A percentile compares a stretch with the other conserved stretches of the same genome.
These are phyloP conservation scores for Globisporangium canariense DNA, from an alignment of 352 stramenopile species.

Conservation along the genomic window DNA sequence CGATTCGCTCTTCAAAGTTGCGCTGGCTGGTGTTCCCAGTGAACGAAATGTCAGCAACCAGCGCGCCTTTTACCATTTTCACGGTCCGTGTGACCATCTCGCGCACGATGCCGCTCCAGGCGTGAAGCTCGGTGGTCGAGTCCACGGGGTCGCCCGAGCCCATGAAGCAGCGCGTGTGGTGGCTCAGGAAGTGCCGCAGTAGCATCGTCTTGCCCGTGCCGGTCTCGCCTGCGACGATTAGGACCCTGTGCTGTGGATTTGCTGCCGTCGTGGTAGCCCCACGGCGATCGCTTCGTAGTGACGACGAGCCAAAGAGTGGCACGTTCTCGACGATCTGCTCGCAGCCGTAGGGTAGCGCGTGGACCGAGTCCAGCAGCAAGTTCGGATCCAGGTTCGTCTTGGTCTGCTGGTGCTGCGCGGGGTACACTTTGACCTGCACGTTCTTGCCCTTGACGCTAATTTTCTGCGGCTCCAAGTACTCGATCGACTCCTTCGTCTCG, in stretches of 20 bases:
- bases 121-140: slow-evolving; percentile 51
- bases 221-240: slow-evolving; percentile 57
- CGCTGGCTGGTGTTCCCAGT: background rate
- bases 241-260: slow-evolving; percentile 25
- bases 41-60: slow-evolving; percentile 3
- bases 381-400: slow-evolving; percentile 34
- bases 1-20: background rate
- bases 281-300: slow-evolving; percentile 9
- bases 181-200: slow-evolving; percentile 47
- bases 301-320: slow-evolving; percentile 37
- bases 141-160: slow-evolving; percentile 56
- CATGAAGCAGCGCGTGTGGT: slow-evolving; percentile 51
- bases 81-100: slow-evolving; percentile 34
- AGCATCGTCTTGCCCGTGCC: slow-evolving; percentile 71
- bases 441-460: slow-evolving; percentile 69
- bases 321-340: slow-evolving; percentile 48
- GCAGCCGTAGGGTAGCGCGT: slow-evolving; percentile 43
- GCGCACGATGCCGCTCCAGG: slow-evolving; percentile 48
- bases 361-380: slow-evolving; percentile 26
- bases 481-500: slow-evolving; percentile 49
- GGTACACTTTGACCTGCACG: slow-evolving; percentile 40
- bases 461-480: slow-evolving; percentile 43
- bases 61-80: slow-evolving; percentile 20
- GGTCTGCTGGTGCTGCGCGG: slow-evolving; percentile 31
- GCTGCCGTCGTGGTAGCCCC: background rate